Evolutionary conservation across 768 basidiomycete genomes (phyloP).

Genomic region (Tylopilus rubrobrunneus): DNA sequence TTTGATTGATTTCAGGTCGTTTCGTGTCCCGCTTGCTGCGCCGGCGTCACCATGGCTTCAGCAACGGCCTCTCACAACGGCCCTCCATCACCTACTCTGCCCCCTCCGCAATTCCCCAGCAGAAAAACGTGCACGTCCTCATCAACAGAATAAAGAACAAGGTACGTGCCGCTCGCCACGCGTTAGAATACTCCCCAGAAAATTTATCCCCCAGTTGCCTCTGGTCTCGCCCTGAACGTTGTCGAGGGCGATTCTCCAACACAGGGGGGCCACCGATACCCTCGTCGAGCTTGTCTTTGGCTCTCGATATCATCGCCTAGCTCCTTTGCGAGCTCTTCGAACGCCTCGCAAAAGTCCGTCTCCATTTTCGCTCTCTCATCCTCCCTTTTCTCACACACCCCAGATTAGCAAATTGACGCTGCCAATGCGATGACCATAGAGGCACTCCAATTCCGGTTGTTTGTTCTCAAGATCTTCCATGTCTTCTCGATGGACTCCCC

Average conservation of each 20-base stretch:
- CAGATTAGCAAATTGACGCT: conserved; percentile 48
- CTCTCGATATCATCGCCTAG: conserved; percentile 76
- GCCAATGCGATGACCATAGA: conserved; percentile 42
- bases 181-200: neutral
- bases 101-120: conserved; percentile 57
- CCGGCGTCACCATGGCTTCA: conserved; percentile 34
- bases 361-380: neutral
- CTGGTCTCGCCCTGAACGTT: conserved; percentile 66
- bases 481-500: conserved; percentile 68
- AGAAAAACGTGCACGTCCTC: conserved; percentile 76
- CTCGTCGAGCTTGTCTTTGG: conserved; percentile 77
- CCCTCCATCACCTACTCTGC: conserved; percentile 36
- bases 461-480: conserved; percentile 82
- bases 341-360: conserved; percentile 65
- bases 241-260: conserved; percentile 76
- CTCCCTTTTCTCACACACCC: conserved; percentile 10
- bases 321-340: conserved; percentile 76
- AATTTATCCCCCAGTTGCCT: conserved; percentile 61
- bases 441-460: conserved; percentile 57
- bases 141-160: conserved; percentile 80
- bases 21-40: too few relatives aligned
- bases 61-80: conserved; percentile 25
- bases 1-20: too few relatives aligned
- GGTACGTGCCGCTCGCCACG: conserved; percentile 38
- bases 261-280: conserved; percentile 68